Base-by-base conservation (phyloP, 78 protist genomes). In the Pigoraptor vietnamica region DNA sequence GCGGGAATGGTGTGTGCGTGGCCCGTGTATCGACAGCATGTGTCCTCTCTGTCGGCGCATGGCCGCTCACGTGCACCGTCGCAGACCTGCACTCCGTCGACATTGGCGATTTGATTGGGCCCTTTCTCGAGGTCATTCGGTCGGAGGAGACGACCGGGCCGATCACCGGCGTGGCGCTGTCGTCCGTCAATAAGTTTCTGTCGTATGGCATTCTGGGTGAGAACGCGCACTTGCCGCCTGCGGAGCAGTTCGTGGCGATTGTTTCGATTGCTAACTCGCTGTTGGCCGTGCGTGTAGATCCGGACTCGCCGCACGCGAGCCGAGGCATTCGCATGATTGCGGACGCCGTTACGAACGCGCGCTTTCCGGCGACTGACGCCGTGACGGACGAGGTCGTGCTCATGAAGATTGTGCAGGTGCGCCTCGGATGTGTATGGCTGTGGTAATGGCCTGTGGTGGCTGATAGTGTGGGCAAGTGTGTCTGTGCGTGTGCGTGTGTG, bases 311-410 rank as follows among this genome's bases (percentile, higher is more conserved):
- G 48, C 88, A 92, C 84, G 90, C 93, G 10, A 67, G 33, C 48
- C 92, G n/a, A 40, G 94, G 86, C 32, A 83, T 96, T 35, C 33
- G 39, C 25, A 37, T 24, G 24, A 95, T 97, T n/a, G 96, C 95
- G 32, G 87, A 94, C 10, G 95, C 97, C 0, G 98, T 95, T 38
- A 93, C 98, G 37, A 94, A 96, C 86, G 95, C 98, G 89, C 92
- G 95, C 37, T 98, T 97, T 91, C 98, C 96, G 91, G 96, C 94
- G 36, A 97, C 99, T 0, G 99, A 98, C 90, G 86, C 95, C 6
- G 93, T 39, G 25, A 88, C 92, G 79, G 99, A 98, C 90, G 98
- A 98, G 87, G 98, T 96, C n/a, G 98, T 97, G 10, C 94, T 98
- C 25, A 90, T 96, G 95, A 90, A 94, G 36, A 90, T 98, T 37